Base-by-base conservation (phyloP, 352 stramenopile species). In the Vaucheria bursata region DNA sequence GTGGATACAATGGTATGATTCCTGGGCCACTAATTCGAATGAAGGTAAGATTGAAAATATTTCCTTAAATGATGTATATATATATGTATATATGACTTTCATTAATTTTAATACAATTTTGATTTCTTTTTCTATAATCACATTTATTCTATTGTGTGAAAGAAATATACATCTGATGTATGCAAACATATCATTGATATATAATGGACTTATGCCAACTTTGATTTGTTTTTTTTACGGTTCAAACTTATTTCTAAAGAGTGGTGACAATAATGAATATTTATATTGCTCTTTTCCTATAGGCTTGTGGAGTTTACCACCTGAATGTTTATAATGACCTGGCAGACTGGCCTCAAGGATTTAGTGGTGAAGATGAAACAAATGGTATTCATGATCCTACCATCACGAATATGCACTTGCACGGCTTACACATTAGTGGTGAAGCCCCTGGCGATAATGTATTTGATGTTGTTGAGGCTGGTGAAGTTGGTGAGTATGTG, bases 401-500 rank as follows among this genome's bases (percentile, higher is more conserved):
- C 53, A 34, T 68, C 7, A 68, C 53, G 31, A 68, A 68, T 34
- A 2, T 68, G 2, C 53, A 68, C 53, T 34, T 68, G 2, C 53
- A 68, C 53, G 53, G 53, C 53, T 37, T 68, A 34, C 12, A 18
- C 18, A 59, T 59, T 59, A 59, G 12, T 59, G 25, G 45, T 59
- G 70, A 79, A 49, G 69, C 65, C 36, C 77, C 77, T 32, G 64
- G 49, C 7, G 77, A 82, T 35, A 73, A 79, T 7, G 8, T 68
- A 2, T 2, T 8, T 34, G 37, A 31, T 7, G 2, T 8, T 31
- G 2, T 68, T 68, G 53, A 2, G 2, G 2, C 53, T 34, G 53
- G 53, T 34, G 8, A 68, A 34, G 8, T 7, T 2, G 37, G 37
- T 34, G 8, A 7, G 2, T 68, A 79, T 35, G 53, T 52, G 32